phyloP scores from a whole-genome alignment of 2,329 filamentous ascomycete genomes.

The Colletotrichum tamarilloi region DNA sequence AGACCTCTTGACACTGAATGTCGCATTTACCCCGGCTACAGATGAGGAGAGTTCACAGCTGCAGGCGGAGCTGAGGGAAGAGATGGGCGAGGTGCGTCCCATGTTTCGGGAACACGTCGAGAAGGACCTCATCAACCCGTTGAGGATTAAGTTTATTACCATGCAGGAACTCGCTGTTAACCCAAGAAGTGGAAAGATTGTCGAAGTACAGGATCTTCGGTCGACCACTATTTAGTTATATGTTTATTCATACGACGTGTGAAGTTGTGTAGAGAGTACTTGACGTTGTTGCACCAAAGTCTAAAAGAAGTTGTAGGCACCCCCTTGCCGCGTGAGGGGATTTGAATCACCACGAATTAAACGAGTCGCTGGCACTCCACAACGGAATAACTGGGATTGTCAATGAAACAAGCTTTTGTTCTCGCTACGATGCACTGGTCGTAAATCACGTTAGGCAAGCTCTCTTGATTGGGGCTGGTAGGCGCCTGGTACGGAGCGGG shows the following conservation, averaged over 20 bases:
- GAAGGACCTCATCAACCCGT: slow-evolving; percentile 24
- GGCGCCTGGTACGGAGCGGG: not conserved
- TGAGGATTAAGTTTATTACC: slow-evolving; percentile 12
- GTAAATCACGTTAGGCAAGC: not conserved
- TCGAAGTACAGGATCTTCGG: slow-evolving; percentile 23
- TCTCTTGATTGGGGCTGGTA: not conserved
- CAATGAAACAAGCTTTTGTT: slow-evolving; percentile 1
- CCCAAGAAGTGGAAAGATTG: slow-evolving; percentile 24
- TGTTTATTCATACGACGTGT: not conserved
- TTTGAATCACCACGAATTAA: not conserved
- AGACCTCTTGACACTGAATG: slow-evolving; percentile 21
- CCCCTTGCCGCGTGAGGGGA: not conserved
- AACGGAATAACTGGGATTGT: not conserved
- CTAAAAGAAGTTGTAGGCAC: not conserved
- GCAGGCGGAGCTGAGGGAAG: not conserved
- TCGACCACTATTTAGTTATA: slow-evolving; percentile 14
- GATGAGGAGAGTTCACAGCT: slow-evolving; percentile 16
- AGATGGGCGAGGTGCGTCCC: slow-evolving; percentile 19
- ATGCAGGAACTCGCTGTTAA: slow-evolving; percentile 27
- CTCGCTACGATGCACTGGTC: not conserved
- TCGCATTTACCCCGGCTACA: not conserved
- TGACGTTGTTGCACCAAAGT: not conserved
- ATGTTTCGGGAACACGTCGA: slow-evolving; percentile 31
- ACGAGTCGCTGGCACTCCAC: not conserved
- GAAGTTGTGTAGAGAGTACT: not conserved